Conservation (phyloP, 805 yeast genomes). For the Teunomyces atbi region DNA sequence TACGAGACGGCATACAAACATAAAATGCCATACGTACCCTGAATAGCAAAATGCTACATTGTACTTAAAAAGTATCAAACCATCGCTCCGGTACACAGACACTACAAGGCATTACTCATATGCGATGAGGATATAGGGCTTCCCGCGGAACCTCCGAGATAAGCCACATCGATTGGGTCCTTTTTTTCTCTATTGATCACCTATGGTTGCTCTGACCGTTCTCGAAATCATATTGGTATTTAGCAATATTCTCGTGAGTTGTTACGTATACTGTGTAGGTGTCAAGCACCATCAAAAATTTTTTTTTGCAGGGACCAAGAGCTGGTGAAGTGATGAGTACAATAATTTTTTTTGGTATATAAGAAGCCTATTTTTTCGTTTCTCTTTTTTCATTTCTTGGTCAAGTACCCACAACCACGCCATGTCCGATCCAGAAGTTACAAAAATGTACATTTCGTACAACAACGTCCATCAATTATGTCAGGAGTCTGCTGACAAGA, state of each 20-base stretch:
- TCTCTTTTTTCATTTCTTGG: conserved; percentile 3
- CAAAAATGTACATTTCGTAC: conserved; percentile 72
- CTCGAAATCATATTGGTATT: too few relatives aligned
- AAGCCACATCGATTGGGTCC: neutral
- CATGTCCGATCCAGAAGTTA: conserved; percentile 20
- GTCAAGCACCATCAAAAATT: neutral
- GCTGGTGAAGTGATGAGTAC: neutral
- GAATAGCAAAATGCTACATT: too few relatives aligned
- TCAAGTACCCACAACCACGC: conserved; percentile 4
- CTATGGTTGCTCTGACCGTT: too few relatives aligned
- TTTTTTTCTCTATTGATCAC: too few relatives aligned
- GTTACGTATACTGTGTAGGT: neutral
- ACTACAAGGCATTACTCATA: neutral
- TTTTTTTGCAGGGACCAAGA: neutral
- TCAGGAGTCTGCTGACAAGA: conserved; percentile 56
- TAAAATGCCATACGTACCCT: too few relatives aligned
- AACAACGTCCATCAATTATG: conserved; percentile 77
- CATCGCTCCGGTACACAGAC: neutral
- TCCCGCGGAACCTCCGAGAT: conserved; percentile 3
- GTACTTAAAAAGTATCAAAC: too few relatives aligned
- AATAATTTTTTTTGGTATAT: conserved; percentile 1
- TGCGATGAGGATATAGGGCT: neutral
- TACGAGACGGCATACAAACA: too few relatives aligned
- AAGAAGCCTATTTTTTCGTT: conserved; percentile 1
- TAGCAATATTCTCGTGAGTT: too few relatives aligned